These are phyloP conservation scores for Aspergillus taichungensis DNA, from an alignment of 495 filamentous ascomycete species.

Conservation along the genomic window DNA sequence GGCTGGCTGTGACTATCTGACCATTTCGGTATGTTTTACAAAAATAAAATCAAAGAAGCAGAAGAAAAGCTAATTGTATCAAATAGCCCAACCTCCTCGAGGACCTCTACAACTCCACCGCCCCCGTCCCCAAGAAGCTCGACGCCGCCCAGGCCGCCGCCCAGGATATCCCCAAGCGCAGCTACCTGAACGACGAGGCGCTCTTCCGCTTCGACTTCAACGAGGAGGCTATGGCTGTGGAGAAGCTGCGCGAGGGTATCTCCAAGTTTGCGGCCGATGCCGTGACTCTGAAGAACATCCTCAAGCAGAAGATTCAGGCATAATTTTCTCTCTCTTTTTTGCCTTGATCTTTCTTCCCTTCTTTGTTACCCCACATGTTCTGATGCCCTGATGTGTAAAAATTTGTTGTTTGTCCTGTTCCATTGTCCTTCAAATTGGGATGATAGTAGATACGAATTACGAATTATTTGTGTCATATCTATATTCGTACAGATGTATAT, in stretches of 20 bases:
- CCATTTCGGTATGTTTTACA: constrained; percentile 73
- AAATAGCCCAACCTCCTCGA: constrained; percentile 85
- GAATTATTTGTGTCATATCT: constrained; percentile 11
- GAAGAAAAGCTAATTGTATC: too few relatives aligned
- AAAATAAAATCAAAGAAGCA: too few relatives aligned
- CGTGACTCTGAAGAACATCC: constrained; percentile 82
- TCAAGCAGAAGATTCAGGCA: constrained; percentile 73
- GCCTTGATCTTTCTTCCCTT: constrained; percentile 1
- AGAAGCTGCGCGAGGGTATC: constrained; percentile 98
- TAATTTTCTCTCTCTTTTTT: constrained; percentile 13
- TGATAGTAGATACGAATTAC: constrained; percentile 32
- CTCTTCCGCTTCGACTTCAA: constrained; percentile 98
- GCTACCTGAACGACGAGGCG: constrained; percentile 83
- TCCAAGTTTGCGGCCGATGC: constrained; percentile 98
- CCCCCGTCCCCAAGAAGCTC: constrained; percentile 86
- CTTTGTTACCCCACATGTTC: constrained; percentile 11
- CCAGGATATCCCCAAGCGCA: constrained; percentile 77
- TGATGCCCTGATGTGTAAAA: constrained; percentile 19
- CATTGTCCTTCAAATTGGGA: constrained; percentile 7
- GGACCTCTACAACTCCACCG: constrained; percentile 75
- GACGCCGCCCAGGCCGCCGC: constrained; percentile 52
- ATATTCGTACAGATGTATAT: constrained; percentile 1
- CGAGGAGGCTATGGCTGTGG: constrained; percentile 96
- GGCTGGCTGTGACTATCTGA: constrained; percentile 96
- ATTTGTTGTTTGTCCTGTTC: constrained; percentile 4